Conservation (phyloP, 768 basidiomycete species). For the Lactifluus pinguis region DNA sequence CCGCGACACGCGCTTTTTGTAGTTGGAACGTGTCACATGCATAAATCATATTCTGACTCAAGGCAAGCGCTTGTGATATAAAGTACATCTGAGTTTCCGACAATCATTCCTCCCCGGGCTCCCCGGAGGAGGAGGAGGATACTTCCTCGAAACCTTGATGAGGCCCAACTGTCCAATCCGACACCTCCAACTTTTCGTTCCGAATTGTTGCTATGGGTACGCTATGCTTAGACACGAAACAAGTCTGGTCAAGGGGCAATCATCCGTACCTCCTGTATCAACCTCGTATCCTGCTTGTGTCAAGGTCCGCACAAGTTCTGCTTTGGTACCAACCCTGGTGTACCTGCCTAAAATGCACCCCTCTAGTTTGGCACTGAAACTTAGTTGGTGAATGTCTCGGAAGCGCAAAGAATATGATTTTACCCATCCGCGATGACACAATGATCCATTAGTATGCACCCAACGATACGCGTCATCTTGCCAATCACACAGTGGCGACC, state of each 20-base stretch:
- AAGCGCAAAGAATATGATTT: conserved; percentile 1
- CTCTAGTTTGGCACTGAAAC: conserved; percentile 60
- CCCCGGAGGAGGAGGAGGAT: conserved; percentile 20
- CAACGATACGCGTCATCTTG: conserved; percentile 71
- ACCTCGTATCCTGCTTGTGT: conserved; percentile 77
- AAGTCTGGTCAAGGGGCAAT: neutral
- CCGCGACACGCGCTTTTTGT: conserved; percentile 4
- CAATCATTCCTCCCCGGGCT: conserved; percentile 16
- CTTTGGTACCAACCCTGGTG: conserved; percentile 62
- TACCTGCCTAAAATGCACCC: conserved; percentile 67
- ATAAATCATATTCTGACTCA: no score
- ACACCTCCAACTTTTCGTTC: conserved; percentile 48
- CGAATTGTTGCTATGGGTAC: conserved; percentile 39
- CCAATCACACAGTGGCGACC: conserved; percentile 74
- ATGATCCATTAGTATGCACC: conserved; percentile 82
- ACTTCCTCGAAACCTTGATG: conserved; percentile 23
- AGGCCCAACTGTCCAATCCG: conserved; percentile 41
- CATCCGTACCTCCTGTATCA: conserved; percentile 43
- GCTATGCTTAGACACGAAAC: neutral
- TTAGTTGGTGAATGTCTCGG: neutral
- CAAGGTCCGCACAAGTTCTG: conserved; percentile 56
- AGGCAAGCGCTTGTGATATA: neutral
- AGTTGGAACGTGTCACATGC: neutral
- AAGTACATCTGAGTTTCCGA: neutral
- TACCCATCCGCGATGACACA: conserved; percentile 85